phyloP scores from a whole-genome alignment of 2,329 filamentous ascomycete genomes.

The Didymella segeticola region DNA sequence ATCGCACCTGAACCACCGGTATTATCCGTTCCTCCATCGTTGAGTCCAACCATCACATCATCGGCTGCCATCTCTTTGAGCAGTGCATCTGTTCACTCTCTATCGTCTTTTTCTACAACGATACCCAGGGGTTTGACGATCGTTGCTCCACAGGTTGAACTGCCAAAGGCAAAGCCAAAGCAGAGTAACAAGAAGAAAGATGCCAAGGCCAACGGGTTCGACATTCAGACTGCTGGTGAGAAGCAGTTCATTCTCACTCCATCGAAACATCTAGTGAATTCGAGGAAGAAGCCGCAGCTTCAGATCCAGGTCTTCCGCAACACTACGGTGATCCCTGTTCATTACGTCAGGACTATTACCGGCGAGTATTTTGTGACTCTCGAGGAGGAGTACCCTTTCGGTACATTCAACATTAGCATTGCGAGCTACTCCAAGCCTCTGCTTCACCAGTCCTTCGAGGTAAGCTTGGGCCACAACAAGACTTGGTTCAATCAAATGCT shows the following conservation, averaged over 20 bases:
- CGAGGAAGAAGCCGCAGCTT: slow-evolving; percentile 56
- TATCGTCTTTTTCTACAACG: slow-evolving; percentile 7
- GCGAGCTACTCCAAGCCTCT: slow-evolving; percentile 46
- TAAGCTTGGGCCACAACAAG: slow-evolving; percentile 43
- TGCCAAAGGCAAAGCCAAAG: slow-evolving; percentile 16
- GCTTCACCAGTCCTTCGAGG: slow-evolving; percentile 42
- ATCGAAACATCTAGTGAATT: slow-evolving; percentile 51
- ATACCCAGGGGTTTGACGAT: slow-evolving; percentile 19
- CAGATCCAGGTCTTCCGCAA: slow-evolving; percentile 58
- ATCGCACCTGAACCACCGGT: slow-evolving; percentile 6
- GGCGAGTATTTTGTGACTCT: slow-evolving; percentile 61
- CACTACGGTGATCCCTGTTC: slow-evolving; percentile 51
- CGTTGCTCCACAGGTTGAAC: slow-evolving; percentile 23
- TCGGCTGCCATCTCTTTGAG: slow-evolving; percentile 13
- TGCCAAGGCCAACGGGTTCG: slow-evolving; percentile 53
- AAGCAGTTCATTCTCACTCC: slow-evolving; percentile 61
- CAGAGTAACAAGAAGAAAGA: slow-evolving; percentile 19
- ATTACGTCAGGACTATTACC: slow-evolving; percentile 58
- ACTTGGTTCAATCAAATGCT: slow-evolving; percentile 34
- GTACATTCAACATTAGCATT: slow-evolving; percentile 58
- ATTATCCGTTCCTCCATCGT: slow-evolving; percentile 1
- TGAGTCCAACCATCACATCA: background rate
- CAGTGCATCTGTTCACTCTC: background rate
- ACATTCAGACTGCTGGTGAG: slow-evolving; percentile 62
- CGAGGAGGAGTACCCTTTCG: slow-evolving; percentile 57